Base-by-base conservation (phyloP, 2,329 filamentous ascomycete genomes). In the Nemania sp. region DNA sequence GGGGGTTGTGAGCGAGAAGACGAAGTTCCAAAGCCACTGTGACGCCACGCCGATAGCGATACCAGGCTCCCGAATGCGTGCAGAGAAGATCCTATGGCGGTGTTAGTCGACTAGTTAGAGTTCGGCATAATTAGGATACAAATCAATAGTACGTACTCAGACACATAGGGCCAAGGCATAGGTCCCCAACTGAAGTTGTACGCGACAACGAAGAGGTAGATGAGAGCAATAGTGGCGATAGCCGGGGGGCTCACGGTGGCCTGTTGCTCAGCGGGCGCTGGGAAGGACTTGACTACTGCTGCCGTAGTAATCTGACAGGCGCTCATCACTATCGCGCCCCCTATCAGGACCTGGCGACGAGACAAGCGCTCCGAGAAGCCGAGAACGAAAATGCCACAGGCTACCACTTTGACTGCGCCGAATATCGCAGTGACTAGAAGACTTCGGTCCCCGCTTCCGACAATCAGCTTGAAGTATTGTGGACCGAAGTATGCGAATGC, bases 401-500 rank as follows among this genome's bases (percentile, higher is more conserved):
- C 83, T 3, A 79, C 73, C 15, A 87, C 84, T 71, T 87, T 87
- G 66, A 87, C 78, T 2, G 82, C 83, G 13, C 85, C 85, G 70
- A 87, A 87, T 62, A 87, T 83, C 3, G 83, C 85, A 0, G 84
- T 86, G 7, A 88, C 73, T 0, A 87, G 74, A 5, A 87, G 78
- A 51, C 81, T 80, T 41, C 79, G 77, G 52, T 83, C 79, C 0
- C 80, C 81, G 22, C 55, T 68, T 13, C 83, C 83, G 15, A 86
- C 83, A 7, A 87, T 80, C 0, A 86, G 76, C 22, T 81, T 81
- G 74, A 87, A 87, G 75, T 86, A 87, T 71, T 88, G 85, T 5
- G 85, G 85, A 0, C 83, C 84, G 62, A 86, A 87, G 75, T 86
- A 86, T 13, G 85, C 85, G 70, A 87, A 82, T 0, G 86, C 85